Evolutionary conservation across 352 stramenopile species (phyloP), one percentile per base, ranked within the genome.

Genomic region (Phytophthora crassamura): DNA sequence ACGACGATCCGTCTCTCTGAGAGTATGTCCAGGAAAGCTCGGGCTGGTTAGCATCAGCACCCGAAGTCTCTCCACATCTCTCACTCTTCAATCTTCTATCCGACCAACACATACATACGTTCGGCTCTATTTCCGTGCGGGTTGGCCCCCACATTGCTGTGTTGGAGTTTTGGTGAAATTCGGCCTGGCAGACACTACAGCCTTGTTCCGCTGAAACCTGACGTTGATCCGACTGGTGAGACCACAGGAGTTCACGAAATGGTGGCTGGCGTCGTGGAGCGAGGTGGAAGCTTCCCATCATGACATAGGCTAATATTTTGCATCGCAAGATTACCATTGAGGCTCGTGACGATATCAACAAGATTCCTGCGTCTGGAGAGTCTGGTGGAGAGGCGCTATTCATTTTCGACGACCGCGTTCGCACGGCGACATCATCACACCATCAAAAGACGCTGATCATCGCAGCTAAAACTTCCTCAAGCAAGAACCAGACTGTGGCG

Each of bases 361-460:
- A 53, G 4, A 52, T 81, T 22, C 40, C 51, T 11, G 22, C 20
- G 4, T 57, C 56, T 18, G 30, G 48, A 0, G 35, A 59, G 5
- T 70, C 67, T 18, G 63, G 62, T 4, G 67, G 60, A 2, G 28
- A 47, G 33, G 52, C 62, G 22, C 35, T 63, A 10, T 67, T 78
- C 39, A 54, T 89, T 30, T 86, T 89, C 33, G 78, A 89, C 54
- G 75, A 84, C 59, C 76, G 80, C 0, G 41, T 89, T 12, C 65
- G 61, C 10, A 63, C 58, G 25, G 4, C 43, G 1, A 68, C 56
- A 8, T 72, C 71, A 0, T 75, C 78, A 3, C 68, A 89, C 60
- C 80, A 89, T 40, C 78, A 87, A 40, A 89, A 89, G 57, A 69
- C 67, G 0, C 11, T 88, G 20, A 57, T 77, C 0, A 67, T 80